Evolutionary conservation across 225 moss, liverwort and hornwort species (phyloP).

Genomic region (Sphagnum contortum): DNA sequence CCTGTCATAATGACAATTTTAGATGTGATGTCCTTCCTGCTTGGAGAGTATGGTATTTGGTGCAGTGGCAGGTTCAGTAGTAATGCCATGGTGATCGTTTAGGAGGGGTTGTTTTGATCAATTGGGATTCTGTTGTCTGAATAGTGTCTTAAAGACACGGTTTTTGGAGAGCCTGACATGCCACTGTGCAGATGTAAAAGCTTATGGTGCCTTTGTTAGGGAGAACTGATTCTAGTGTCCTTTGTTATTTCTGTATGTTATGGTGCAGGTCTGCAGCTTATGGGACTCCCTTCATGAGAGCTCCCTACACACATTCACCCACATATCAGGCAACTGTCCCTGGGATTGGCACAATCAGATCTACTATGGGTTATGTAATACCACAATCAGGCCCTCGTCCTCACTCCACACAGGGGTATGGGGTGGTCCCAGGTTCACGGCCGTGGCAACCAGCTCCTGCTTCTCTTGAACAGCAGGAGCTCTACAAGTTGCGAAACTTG

Average conservation of each 20-base stretch:
- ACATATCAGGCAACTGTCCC: slow-evolving; percentile 28
- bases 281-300: slow-evolving; percentile 37
- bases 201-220: too few species aligned
- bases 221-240: too few species aligned
- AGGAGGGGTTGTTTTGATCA: too few species aligned
- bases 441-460: slow-evolving; percentile 36
- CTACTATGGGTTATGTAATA: slow-evolving; percentile 14
- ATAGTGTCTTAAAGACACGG: too few species aligned
- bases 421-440: slow-evolving; percentile 37
- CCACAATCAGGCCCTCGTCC: slow-evolving; percentile 27
- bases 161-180: too few species aligned
- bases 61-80: too few species aligned
- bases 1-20: too few species aligned
- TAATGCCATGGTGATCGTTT: too few species aligned
- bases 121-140: too few species aligned
- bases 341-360: slow-evolving; percentile 27
- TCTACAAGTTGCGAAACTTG: slow-evolving; percentile 62
- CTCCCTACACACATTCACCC: slow-evolving; percentile 27
- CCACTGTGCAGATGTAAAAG: too few species aligned
- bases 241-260: neutral
- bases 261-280: slow-evolving; percentile 31
- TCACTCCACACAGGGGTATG: slow-evolving; percentile 13
- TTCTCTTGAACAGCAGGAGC: slow-evolving; percentile 71
- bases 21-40: too few species aligned
- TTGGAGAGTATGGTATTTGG: too few species aligned